These are phyloP conservation scores for Ophiobolus disseminans DNA, from an alignment of 2,329 filamentous ascomycete species.

Conservation along the genomic window DNA sequence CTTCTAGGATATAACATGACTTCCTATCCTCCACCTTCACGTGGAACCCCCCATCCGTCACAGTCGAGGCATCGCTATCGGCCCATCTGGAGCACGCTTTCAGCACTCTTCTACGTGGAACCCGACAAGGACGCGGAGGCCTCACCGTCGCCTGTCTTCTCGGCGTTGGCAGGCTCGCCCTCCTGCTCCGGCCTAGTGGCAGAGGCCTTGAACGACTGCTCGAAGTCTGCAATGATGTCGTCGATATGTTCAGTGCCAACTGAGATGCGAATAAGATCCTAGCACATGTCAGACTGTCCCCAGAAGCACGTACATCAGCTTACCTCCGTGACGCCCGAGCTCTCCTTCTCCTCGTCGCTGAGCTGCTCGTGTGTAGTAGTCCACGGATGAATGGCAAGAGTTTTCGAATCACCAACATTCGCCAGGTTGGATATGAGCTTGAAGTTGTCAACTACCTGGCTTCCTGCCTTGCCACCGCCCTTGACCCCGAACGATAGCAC, in stretches of 20 bases:
- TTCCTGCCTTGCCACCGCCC: conserved; percentile 82
- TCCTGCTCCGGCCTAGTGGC: conserved; percentile 53
- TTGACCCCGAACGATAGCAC: conserved; percentile 94
- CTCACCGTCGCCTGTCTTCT: conserved; percentile 37
- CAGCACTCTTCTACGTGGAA: conserved; percentile 27
- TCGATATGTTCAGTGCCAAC: conserved; percentile 97
- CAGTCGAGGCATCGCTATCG: background rate
- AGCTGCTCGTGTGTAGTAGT: conserved; percentile 95
- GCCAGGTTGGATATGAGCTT: conserved; percentile 95
- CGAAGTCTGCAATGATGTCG: conserved; percentile 95
- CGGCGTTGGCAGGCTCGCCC: conserved; percentile 42
- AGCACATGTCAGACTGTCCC: background rate
- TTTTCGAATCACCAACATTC: conserved; percentile 96
- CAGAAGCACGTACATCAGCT: conserved; percentile 15
- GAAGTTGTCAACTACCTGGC: conserved; percentile 89
- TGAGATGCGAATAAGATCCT: conserved; percentile 92
- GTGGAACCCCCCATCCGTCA: too few species aligned
- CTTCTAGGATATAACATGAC: too few species aligned
- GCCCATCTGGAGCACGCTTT: conserved; percentile 1
- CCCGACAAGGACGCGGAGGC: conserved; percentile 40
- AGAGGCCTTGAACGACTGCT: conserved; percentile 78
- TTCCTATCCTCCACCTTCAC: too few species aligned
- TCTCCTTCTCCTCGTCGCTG: conserved; percentile 77
- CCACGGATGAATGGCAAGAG: conserved; percentile 93
- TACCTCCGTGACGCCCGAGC: conserved; percentile 81